Base-by-base conservation (phyloP, 805 yeast genomes). In the Zygoascus bituminiphila region DNA sequence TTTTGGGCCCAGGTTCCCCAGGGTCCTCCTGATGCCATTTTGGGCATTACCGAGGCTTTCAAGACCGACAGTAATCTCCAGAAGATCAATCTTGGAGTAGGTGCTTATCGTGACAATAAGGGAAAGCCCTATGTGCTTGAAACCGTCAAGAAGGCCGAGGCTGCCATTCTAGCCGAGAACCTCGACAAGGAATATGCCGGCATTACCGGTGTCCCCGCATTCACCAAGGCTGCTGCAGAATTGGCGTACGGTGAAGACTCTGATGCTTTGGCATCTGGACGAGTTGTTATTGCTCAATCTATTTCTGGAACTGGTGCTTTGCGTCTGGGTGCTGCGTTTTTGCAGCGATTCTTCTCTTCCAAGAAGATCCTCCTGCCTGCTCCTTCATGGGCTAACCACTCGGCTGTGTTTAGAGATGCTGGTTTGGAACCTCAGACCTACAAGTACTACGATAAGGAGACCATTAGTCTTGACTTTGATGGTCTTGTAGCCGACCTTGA, bases 361-460 rank as follows among this genome's bases (percentile, higher is more conserved):
- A 72, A 76, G 57, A 63, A 66, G 22, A 75, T 89, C 49, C 76
- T 81, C 62, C 75, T 88, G 47, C 93, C 97, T 45, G 76, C 79
- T 60, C 96, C 96, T 47, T 84, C 96, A 14, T 89, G 98, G 98
- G 88, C 95, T 37, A 91, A 89, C 69, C 97, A 89, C 70, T 70
- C 77, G 54, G 85, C 88, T 47, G 86, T 88, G 43, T 83, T 88
- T 68, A 68, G 73, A 48, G 84, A 78, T 54, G 79, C 88, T 25
- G 95, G 95, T 17, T 70, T 88, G 25, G 78, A 51, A 57, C 71
- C 49, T 2, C 75, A 73, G 54, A 72, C 69, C 61, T 88, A 88
- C 68, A 71, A 81, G 14, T 88, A 88, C 70, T 87, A 84, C 70
- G 78, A 85, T 64, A 68, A 71, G 54, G 51, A 65, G 46, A 75